Evolutionary conservation across 176 grass and related monocot genomes (phyloP), one percentile per base, ranked within the genome.

Genomic region (Bothriochloa decipiens): DNA sequence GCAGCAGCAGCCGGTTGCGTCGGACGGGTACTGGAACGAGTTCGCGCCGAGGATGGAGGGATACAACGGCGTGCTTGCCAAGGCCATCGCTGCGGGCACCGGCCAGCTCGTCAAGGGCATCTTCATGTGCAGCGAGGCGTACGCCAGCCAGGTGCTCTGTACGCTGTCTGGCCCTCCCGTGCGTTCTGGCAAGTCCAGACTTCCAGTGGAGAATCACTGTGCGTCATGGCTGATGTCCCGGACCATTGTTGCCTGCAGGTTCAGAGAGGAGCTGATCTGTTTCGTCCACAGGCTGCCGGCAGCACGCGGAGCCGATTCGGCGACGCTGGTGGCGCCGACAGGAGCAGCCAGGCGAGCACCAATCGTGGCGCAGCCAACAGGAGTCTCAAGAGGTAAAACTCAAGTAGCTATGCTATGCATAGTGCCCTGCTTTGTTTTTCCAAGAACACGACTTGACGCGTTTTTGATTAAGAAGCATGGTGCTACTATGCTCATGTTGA

Each of bases 71-170:
- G 85, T 90, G 74, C 72, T 98, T 57, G 89, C 89, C 60, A 98
- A 89, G 66, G 96, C 87, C 23, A 93, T 98, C 83, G 91, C 91
- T 3, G 87, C 84, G 1, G 93, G 96, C 37, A 95, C 96, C 5
- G 96, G 96, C 0, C 89, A 91, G 65, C 87, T 98, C 45, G 96
- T 98, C 11, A 93, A 86, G 73, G 96, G 96, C 39, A 90, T 98
- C 71, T 98, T 98, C 87, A 95, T 87, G 89, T 92, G 91, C 82
- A 95, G 89, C 83, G 89, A 95, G 27, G 86, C 86, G n/a, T 98
- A 98, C 60, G 85, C 81, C 76, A 78, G 25, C 67, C 96, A 95
- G 93, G 95, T 79, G 23, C 29, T 81, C 68, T 42, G 42, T 4
- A 47, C 10, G 11, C 15, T 47, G 36, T 62, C 17, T 11, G 8